Conservation (phyloP, 805 yeast species). For the Komagataella phaffii region DNA sequence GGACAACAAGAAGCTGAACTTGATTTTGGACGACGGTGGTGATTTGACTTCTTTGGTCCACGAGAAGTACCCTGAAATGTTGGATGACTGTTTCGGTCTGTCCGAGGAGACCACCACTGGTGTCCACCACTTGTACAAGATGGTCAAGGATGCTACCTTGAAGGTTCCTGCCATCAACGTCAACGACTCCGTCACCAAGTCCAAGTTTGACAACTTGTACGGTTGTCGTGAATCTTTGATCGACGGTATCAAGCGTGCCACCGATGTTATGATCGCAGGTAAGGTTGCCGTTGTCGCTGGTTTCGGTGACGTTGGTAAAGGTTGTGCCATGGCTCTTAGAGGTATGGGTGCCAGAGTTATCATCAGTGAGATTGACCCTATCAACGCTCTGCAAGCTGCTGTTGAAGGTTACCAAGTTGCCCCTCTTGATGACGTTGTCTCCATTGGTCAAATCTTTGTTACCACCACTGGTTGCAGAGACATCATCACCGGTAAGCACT, state of each 20-base stretch:
- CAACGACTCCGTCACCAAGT: conserved; percentile 97
- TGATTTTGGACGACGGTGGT: conserved; percentile 98
- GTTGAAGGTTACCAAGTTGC: conserved; percentile 97
- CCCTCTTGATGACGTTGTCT: conserved; percentile 88
- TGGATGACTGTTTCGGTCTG: conserved; percentile 87
- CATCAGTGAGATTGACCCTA: conserved; percentile 96
- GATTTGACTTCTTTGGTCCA: conserved; percentile 94
- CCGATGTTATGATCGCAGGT: conserved; percentile 99
- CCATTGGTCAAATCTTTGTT: conserved; percentile 91
- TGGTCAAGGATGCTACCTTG: conserved; percentile 76
- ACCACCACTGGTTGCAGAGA: conserved; percentile 99
- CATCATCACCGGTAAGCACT: conserved; percentile 83
- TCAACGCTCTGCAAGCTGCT: conserved; percentile 98
- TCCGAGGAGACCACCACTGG: conserved; percentile 99
- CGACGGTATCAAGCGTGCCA: conserved; percentile 97
- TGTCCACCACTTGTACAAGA: conserved; percentile 97
- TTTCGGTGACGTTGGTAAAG: conserved; percentile 99
- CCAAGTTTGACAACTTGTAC: conserved; percentile 98
- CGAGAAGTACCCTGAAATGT: conserved; percentile 96
- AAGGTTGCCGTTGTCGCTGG: conserved; percentile 98
- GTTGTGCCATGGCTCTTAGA: conserved; percentile 97
- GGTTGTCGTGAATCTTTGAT: conserved; percentile 98
- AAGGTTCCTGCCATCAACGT: conserved; percentile 99
- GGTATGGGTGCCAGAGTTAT: conserved; percentile 99
- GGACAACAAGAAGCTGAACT: conserved; percentile 88